These are phyloP conservation scores for Geotrichum europaeum DNA, from an alignment of 1,139 yeast species.

Conservation along the genomic window DNA sequence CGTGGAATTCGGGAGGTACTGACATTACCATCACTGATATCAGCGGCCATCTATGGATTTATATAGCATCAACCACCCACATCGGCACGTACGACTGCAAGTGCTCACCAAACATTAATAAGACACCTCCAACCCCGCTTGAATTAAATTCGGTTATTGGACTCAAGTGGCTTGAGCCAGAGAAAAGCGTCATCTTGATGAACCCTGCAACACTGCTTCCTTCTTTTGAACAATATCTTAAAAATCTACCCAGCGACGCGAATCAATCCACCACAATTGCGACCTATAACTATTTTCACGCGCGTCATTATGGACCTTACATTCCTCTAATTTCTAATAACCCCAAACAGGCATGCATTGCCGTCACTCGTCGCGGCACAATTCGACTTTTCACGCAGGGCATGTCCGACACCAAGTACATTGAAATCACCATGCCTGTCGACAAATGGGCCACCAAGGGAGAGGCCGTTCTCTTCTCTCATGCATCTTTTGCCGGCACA, in stretches of 20 bases:
- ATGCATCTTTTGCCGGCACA: constrained; percentile 57
- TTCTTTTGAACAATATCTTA: constrained; percentile 11
- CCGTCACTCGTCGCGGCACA: constrained; percentile 58
- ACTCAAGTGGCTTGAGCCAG: constrained; percentile 64
- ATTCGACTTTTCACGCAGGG: constrained; percentile 37
- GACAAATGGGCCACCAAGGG: constrained; percentile 17
- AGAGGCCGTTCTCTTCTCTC: constrained; percentile 29
- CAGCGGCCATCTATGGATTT: constrained; percentile 38
- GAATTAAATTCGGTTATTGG: constrained; percentile 40
- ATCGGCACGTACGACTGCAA: constrained; percentile 27
- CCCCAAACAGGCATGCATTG: constrained; percentile 67
- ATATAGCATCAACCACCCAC: constrained; percentile 22
- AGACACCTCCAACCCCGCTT: constrained; percentile 21
- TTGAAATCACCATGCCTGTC: constrained; percentile 28
- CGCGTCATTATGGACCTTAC: constrained; percentile 56
- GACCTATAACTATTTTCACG: constrained; percentile 41
- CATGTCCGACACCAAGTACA: constrained; percentile 27
- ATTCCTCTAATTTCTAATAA: constrained; percentile 49
- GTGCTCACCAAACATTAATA: constrained; percentile 21
- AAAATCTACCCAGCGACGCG: neutral
- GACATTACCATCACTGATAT: constrained; percentile 41
- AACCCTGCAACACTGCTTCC: constrained; percentile 24
- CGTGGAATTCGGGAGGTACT: constrained; percentile 40
- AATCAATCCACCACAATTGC: constrained; percentile 12
- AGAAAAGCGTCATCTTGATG: constrained; percentile 45